These are phyloP conservation scores for Lanmaoa rubissima DNA, from an alignment of 768 basidiomycete genomes.

Conservation along the genomic window DNA sequence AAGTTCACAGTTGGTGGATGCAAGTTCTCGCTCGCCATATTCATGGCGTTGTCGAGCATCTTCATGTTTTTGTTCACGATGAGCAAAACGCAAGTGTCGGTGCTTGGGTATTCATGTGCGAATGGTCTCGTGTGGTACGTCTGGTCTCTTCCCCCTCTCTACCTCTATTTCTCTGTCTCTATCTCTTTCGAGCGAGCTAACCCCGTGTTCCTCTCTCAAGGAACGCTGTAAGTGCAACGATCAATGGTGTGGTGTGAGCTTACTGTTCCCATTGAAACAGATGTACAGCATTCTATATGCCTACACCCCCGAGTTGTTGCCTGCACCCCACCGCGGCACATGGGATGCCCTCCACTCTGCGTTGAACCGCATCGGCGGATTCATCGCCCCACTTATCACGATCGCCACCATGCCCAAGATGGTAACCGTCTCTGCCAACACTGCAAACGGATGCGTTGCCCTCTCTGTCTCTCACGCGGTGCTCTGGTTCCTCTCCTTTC, in stretches of 20 bases:
- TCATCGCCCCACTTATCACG: slow-evolving; percentile 49
- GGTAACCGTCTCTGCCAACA: slow-evolving; percentile 29
- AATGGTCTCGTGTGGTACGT: slow-evolving; percentile 8
- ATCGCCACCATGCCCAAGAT: slow-evolving; percentile 39
- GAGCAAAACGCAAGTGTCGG: too few species aligned
- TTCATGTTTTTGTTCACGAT: slow-evolving; percentile 21
- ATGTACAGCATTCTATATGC: slow-evolving; percentile 57
- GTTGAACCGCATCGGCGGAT: slow-evolving; percentile 47
- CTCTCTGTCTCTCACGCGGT: neutral
- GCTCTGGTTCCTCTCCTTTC: too few species aligned
- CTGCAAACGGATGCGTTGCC: slow-evolving; percentile 36
- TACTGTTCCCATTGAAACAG: too few species aligned
- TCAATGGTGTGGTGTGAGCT: neutral
- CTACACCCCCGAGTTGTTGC: slow-evolving; percentile 60
- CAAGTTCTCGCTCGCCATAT: neutral
- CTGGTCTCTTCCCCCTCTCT: neutral
- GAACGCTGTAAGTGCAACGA: slow-evolving; percentile 35
- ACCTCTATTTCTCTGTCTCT: too few species aligned
- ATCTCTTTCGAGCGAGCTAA: neutral
- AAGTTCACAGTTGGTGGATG: slow-evolving; percentile 39
- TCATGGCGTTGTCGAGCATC: slow-evolving; percentile 15
- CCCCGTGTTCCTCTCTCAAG: neutral
- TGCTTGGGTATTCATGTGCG: too few species aligned
- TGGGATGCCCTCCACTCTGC: slow-evolving; percentile 49
- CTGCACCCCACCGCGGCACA: slow-evolving; percentile 54